These are phyloP conservation scores for Boletus subparvulus DNA, from an alignment of 768 basidiomycete species.

Conservation along the genomic window DNA sequence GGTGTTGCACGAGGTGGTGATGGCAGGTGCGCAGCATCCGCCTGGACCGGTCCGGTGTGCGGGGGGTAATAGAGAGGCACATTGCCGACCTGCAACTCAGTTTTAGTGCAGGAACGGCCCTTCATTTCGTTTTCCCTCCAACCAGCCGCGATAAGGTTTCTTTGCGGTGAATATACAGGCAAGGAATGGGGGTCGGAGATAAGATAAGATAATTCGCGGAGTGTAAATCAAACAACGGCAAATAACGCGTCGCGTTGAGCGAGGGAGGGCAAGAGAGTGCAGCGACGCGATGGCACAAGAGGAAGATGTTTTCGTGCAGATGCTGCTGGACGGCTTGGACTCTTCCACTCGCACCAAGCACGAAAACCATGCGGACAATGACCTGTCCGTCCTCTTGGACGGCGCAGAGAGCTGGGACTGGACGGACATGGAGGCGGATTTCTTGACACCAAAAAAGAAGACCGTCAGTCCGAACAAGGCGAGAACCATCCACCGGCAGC, in stretches of 20 bases:
- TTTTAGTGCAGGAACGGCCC: no score
- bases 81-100: no score
- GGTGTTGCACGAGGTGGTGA: no score
- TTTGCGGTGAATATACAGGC: no score
- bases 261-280: neutral
- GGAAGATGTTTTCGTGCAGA: constrained; percentile 60
- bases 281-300: constrained; percentile 40
- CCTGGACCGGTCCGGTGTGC: no score
- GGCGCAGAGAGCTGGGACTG: constrained; percentile 74
- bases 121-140: no score
- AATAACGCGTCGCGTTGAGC: constrained; percentile 28
- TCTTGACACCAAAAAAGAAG: constrained; percentile 51
- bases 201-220: constrained; percentile 17
- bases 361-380: constrained; percentile 20
- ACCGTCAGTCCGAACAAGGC: constrained; percentile 28
- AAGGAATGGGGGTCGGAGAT: neutral
- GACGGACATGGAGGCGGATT: constrained; percentile 53
- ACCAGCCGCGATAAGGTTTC: neutral
- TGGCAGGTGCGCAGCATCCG: no score
- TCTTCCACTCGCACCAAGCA: constrained; percentile 34
- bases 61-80: neutral
- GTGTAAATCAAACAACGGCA: constrained; percentile 12
- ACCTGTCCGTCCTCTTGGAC: constrained; percentile 52
- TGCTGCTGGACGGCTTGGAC: constrained; percentile 51
- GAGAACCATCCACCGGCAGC: neutral